phyloP scores from a whole-genome alignment of 768 basidiomycete species.

The Gloeostereum incarnatum region DNA sequence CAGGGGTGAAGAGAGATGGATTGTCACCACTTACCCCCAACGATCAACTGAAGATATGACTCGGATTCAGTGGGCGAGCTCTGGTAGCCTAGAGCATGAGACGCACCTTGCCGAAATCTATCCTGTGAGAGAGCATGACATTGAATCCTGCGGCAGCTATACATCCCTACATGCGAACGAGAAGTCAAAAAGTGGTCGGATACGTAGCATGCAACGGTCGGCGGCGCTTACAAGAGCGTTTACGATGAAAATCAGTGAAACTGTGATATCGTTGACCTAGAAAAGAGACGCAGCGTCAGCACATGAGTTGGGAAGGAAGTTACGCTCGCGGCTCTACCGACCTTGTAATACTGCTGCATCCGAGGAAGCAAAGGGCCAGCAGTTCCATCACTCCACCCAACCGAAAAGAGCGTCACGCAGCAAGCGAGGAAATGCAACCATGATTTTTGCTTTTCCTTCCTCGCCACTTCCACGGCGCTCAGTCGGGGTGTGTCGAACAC shows the following conservation, averaged over 20 bases:
- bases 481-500: no score
- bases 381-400: slow-evolving; percentile 23
- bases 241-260: slow-evolving; percentile 20
- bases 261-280: slow-evolving; percentile 34
- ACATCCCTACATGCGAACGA: slow-evolving; percentile 4
- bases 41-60: neutral
- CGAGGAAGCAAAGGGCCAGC: slow-evolving; percentile 16
- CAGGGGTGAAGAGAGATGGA: neutral
- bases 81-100: neutral
- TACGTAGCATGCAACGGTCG: neutral
- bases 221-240: neutral
- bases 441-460: neutral
- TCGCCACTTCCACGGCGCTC: no score
- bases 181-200: neutral
- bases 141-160: slow-evolving; percentile 9
- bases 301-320: neutral
- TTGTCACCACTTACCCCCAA: neutral
- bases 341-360: slow-evolving; percentile 17
- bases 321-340: slow-evolving; percentile 4
- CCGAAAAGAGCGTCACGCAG: slow-evolving; percentile 33
- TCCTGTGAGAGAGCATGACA: slow-evolving; percentile 5
- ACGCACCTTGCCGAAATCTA: slow-evolving; percentile 10
- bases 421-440: slow-evolving; percentile 30
- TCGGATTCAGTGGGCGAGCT: no score
- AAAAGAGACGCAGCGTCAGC: neutral